Evolutionary conservation across 2,329 filamentous ascomycete species (phyloP), one percentile per base, ranked within the genome.

Genomic region (Colletotrichum spaethianum): DNA sequence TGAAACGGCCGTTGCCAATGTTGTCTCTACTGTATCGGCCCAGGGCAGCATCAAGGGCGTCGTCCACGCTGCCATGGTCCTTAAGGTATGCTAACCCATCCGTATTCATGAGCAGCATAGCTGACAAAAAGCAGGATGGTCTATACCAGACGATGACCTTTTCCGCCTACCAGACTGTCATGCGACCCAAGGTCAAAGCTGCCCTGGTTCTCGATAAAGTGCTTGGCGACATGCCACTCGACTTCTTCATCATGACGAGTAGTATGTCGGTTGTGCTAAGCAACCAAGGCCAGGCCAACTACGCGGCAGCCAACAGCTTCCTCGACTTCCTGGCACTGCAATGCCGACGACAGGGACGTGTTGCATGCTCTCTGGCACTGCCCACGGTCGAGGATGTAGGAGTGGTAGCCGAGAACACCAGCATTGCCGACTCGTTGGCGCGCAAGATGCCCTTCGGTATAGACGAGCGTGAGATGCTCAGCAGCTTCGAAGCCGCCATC

Each of bases 231-330:
- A 46, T 60, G 3, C 78, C 79, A 0, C 74, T 81, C 1, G 80
- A 82, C 69, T 83, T 86, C 73, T 82, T 84, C 74, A 69, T 84
- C 80, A 81, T 84, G 23, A 83, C 88, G 20, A 89, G 87, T 0
- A 86, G 86, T 3, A 82, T 85, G 0, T 84, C 86, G 3, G 83
- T 86, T 28, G 80, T 86, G 26, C 69, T 89, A 57, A 89, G 89
- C 44, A 89, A 86, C 74, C 84, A 86, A 11, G 87, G 87, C 0
- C 89, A 91, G 72, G 84, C 87, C n/a, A 89, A 89, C 77, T 91
- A 91, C 73, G 85, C 87, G 2, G 87, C 88, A 0, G 88, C 86
- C 4, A 88, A 89, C 75, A 80, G 79, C 63, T 87, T 86, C 75
- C 81, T 86, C 61, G 86, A 89, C 63, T 82, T 85, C 0, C 80